Conservation (phyloP, 768 basidiomycete genomes). For the Xanthoconium stramineum region DNA sequence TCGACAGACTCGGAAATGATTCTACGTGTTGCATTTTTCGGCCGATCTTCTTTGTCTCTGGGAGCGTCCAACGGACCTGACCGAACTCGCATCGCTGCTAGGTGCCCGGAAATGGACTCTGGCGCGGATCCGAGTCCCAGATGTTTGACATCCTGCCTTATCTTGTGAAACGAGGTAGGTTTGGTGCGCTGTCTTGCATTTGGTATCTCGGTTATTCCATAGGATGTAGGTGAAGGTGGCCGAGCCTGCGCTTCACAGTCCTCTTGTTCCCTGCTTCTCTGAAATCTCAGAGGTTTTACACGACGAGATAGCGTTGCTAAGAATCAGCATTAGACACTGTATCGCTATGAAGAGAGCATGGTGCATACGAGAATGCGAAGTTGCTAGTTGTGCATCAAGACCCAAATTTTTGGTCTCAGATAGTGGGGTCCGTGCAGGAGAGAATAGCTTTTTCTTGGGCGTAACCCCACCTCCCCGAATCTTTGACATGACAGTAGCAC, state of each 20-base stretch:
- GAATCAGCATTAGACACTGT: neutral
- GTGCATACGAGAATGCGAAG: constrained; percentile 22
- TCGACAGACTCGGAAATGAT: constrained; percentile 18
- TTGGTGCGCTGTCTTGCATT: constrained; percentile 12
- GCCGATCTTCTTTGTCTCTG: constrained; percentile 1
- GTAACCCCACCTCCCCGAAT: constrained; percentile 20
- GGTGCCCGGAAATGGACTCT: constrained; percentile 29
- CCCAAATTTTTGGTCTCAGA: constrained; percentile 21
- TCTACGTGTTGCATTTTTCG: constrained; percentile 11
- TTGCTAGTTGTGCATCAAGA: constrained; percentile 6
- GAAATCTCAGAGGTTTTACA: constrained; percentile 14
- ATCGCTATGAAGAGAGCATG: neutral
- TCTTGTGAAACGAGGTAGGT: constrained; percentile 11
- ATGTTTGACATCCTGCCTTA: constrained; percentile 1
- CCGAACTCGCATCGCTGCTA: constrained; percentile 20
- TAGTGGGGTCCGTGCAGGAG: constrained; percentile 22
- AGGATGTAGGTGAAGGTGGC: constrained; percentile 5
- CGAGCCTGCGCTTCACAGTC: neutral
- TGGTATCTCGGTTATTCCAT: neutral
- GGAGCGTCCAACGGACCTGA: constrained; percentile 8
- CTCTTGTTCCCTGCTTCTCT: constrained; percentile 8
- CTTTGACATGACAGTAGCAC: constrained; percentile 13
- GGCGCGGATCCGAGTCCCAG: constrained; percentile 21
- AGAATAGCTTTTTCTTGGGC: constrained; percentile 23
- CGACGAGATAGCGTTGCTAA: constrained; percentile 12